Base-by-base conservation (phyloP, 208 protist genomes). In the Trypanosoma mega region DNA sequence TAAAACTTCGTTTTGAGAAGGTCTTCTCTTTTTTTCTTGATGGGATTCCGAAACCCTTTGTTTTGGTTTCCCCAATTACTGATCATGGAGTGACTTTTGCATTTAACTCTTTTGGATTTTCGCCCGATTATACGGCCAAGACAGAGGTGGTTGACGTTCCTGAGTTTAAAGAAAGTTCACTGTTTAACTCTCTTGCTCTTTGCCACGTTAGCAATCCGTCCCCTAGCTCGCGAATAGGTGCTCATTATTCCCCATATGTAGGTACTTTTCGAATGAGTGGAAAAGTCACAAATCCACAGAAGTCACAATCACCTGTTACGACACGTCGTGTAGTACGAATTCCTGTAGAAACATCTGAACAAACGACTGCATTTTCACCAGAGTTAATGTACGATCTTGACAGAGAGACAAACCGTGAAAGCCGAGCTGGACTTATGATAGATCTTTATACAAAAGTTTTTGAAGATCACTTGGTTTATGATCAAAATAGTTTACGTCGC, bases 181-280 rank as follows among this genome's bases (percentile, higher is more conserved):
- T 53, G n/a, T 92, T 92, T 72, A 37, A 41, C 30, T 9, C 74
- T 4, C 47, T 92, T 36, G 74, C 71, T 52, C 61, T 49, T 30
- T 68, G 37, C 20, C 45, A 76, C 18, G 24, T 54, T 53, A 18
- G 50, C 37, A 54, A 55, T 3, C 57, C 64, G 24, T 82, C 82
- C 0, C 67, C 68, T 26, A 93, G 78, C 60, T 78, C 76, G 18
- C 70, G 90, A 33, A 93, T 96, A 43, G 90, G 85, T 9, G 79
- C 77, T n/a, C 86, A 96, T 68, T 93, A 90, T 72, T 96, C 90
- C 1, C 83, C 79, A 14, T 76, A 80, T 49, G 85, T 93, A 3
- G 90, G 86, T 5, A 57, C 74, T 18, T 96, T 93, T 78, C 39
- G 63, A 9, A 85, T 83, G 50, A 29, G 45, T 44, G 56, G 67